phyloP scores from a whole-genome alignment of 73 alveolate species.

The Uronychia setigera region DNA sequence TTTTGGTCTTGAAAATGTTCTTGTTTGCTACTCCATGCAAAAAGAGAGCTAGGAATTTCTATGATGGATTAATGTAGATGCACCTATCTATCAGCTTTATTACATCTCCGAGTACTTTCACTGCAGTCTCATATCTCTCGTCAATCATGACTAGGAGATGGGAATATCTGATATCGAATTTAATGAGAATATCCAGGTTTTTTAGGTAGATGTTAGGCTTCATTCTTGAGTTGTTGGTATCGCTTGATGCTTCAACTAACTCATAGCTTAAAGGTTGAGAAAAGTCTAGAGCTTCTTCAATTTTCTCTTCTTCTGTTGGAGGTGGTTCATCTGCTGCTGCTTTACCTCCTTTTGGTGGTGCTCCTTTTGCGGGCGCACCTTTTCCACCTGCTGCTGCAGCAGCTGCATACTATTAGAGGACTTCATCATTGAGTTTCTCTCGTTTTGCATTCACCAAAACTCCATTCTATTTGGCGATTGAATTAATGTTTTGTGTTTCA shows the following conservation, averaged over 20 bases:
- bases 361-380: neutral
- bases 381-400: constrained; percentile 42
- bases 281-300: constrained; percentile 43
- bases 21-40: constrained; percentile 35
- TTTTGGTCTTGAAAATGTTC: constrained; percentile 28
- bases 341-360: constrained; percentile 15
- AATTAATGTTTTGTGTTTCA: constrained; percentile 36
- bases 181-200: constrained; percentile 33
- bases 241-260: constrained; percentile 11
- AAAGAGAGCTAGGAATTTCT: constrained; percentile 31
- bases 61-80: constrained; percentile 41
- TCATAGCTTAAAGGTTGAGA: constrained; percentile 10
- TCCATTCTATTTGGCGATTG: neutral
- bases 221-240: neutral
- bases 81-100: constrained; percentile 26
- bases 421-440: constrained; percentile 54
- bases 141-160: constrained; percentile 31
- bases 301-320: constrained; percentile 56
- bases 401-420: constrained; percentile 36
- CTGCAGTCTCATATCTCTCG: constrained; percentile 32
- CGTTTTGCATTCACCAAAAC: constrained; percentile 29
- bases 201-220: constrained; percentile 44
- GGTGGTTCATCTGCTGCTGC: constrained; percentile 27
- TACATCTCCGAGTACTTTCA: constrained; percentile 32
- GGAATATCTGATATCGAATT: constrained; percentile 44